These are phyloP conservation scores for Talaromyces sp. DNA, from an alignment of 2,329 filamentous ascomycete species.

Conservation along the genomic window DNA sequence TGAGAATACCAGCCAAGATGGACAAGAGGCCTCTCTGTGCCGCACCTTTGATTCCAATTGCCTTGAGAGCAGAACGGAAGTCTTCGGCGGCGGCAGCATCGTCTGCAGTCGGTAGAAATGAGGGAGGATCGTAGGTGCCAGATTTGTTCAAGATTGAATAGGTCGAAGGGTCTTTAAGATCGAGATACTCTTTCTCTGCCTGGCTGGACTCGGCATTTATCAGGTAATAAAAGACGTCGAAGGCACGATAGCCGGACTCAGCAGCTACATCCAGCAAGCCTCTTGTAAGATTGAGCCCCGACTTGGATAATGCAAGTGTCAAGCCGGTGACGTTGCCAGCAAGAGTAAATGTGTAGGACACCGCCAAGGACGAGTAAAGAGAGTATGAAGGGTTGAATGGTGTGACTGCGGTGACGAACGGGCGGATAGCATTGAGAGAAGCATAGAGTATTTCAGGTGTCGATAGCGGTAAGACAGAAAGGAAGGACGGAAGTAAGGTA, in stretches of 20 bases:
- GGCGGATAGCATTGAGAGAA: constrained; percentile 75
- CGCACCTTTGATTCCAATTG: constrained; percentile 89
- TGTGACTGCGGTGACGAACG: constrained; percentile 84
- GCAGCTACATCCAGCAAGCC: constrained; percentile 78
- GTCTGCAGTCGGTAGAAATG: constrained; percentile 87
- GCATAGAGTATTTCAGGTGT: constrained; percentile 74
- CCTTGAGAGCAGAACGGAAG: constrained; percentile 80
- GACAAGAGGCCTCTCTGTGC: constrained; percentile 80
- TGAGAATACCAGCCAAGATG: constrained; percentile 79
- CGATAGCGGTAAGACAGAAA: constrained; percentile 74
- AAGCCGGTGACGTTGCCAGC: constrained; percentile 75
- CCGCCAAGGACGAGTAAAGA: constrained; percentile 75
- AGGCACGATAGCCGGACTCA: constrained; percentile 81
- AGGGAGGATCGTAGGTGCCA: constrained; percentile 79
- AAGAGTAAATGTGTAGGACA: constrained; percentile 78
- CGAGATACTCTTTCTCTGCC: constrained; percentile 83
- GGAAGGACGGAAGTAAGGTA: constrained; percentile 77
- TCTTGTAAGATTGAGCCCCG: constrained; percentile 78
- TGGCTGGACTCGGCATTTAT: constrained; percentile 86
- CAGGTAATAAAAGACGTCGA: constrained; percentile 97
- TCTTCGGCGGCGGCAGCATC: constrained; percentile 92
- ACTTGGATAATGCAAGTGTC: constrained; percentile 74
- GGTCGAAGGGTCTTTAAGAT: constrained; percentile 70
- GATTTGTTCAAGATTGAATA: constrained; percentile 81
- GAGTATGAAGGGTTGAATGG: constrained; percentile 83